phyloP scores from a whole-genome alignment of 495 filamentous ascomycete species.

The Podospora sp. region DNA sequence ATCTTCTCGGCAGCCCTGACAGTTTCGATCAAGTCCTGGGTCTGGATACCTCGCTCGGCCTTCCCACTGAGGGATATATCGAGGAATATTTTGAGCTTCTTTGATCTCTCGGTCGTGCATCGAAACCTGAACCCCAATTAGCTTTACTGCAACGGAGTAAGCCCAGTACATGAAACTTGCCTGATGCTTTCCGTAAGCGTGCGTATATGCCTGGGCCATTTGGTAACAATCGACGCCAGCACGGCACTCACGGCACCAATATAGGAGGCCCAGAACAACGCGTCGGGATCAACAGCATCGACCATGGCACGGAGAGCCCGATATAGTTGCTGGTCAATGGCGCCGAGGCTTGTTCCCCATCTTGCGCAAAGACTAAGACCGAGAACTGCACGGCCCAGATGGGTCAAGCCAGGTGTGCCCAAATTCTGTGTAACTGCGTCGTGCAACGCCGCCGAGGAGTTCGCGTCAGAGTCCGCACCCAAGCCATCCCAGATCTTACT shows the following conservation, averaged over 20 bases:
- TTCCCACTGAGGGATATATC: conserved; percentile 34
- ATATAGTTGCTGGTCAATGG: conserved; percentile 48
- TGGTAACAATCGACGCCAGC: conserved; percentile 39
- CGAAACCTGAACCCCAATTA: conserved; percentile 33
- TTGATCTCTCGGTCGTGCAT: conserved; percentile 28
- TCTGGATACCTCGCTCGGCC: conserved; percentile 27
- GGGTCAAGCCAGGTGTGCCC: conserved; percentile 71
- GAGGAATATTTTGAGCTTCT: conserved; percentile 36
- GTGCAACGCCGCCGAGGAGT: conserved; percentile 70
- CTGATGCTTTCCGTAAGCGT: conserved; percentile 32
- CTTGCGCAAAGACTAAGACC: conserved; percentile 75
- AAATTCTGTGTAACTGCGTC: conserved; percentile 70
- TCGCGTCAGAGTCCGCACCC: conserved; percentile 49
- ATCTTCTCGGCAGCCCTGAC: conserved; percentile 39
- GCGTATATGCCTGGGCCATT: conserved; percentile 30
- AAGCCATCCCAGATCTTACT: conserved; percentile 49
- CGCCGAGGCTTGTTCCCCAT: conserved; percentile 67
- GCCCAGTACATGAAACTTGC: conserved; percentile 28
- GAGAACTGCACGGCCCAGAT: conserved; percentile 69
- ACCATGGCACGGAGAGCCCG: conserved; percentile 43
- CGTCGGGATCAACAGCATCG: conserved; percentile 34
- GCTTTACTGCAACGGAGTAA: background rate
- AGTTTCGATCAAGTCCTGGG: conserved; percentile 29
- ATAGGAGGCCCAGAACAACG: conserved; percentile 49
- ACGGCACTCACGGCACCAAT: conserved; percentile 43